Conservation (phyloP, 176 grass and related monocot genomes). For the Poa annua region DNA sequence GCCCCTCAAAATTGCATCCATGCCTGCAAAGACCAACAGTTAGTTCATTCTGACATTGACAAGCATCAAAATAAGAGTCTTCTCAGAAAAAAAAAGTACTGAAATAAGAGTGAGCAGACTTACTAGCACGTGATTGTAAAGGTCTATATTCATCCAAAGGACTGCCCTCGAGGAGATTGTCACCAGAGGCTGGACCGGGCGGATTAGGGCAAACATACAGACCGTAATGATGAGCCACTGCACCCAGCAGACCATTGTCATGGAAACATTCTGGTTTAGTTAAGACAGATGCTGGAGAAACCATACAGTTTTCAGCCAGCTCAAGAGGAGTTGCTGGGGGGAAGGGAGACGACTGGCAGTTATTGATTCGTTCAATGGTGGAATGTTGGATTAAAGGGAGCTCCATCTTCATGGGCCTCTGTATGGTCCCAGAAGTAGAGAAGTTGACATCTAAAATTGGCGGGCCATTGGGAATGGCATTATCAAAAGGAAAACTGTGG, state of each 20-base stretch:
- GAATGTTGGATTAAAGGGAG: slow-evolving; percentile 78
- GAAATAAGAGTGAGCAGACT: slow-evolving; percentile 21
- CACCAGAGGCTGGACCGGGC: slow-evolving; percentile 17
- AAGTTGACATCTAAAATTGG: slow-evolving; percentile 45
- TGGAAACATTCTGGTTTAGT: slow-evolving; percentile 22
- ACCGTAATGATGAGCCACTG: slow-evolving; percentile 37
- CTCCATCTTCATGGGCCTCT: slow-evolving; percentile 52
- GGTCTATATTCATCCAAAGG: slow-evolving; percentile 21
- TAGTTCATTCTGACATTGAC: slow-evolving; percentile 7
- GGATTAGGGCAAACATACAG: slow-evolving; percentile 21
- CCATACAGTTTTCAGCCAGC: slow-evolving; percentile 3
- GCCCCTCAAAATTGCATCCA: not conserved
- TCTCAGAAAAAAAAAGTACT: not conserved
- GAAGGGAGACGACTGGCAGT: not conserved
- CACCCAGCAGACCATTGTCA: slow-evolving; percentile 40
- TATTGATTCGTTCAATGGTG: slow-evolving; percentile 33
- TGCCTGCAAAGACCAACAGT: slow-evolving; percentile 36
- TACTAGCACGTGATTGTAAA: slow-evolving; percentile 36
- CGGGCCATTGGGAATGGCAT: slow-evolving; percentile 41
- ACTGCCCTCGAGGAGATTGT: slow-evolving; percentile 2
- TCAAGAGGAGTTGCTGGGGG: slow-evolving; percentile 30
- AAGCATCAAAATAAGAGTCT: not conserved
- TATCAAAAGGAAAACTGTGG: slow-evolving; percentile 25
- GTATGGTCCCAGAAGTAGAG: slow-evolving; percentile 56
- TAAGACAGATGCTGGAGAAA: slow-evolving; percentile 31